phyloP scores from a whole-genome alignment of 306 rosid genomes.

The Glycine soja region DNA sequence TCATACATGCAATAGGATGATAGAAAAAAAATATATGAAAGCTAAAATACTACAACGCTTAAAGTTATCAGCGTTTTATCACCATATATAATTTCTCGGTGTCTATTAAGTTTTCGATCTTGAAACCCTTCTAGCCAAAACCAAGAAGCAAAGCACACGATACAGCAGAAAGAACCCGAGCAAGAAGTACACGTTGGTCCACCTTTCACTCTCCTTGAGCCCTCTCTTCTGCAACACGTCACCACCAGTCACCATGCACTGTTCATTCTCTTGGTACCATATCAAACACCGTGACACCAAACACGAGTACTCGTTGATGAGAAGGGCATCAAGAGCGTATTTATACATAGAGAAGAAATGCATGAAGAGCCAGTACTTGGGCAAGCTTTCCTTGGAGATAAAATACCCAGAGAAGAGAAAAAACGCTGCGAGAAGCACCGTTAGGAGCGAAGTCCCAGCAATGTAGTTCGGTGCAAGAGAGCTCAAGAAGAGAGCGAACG shows the following conservation, averaged over 20 bases:
- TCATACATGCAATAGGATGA: slow-evolving; percentile 3
- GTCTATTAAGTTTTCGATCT: slow-evolving; percentile 68
- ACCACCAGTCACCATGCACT: slow-evolving; percentile 81
- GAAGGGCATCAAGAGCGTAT: slow-evolving; percentile 87
- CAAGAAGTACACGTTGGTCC: slow-evolving; percentile 82
- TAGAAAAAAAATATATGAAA: neutral
- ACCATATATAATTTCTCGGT: too few relatives aligned
- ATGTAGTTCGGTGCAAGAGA: slow-evolving; percentile 92
- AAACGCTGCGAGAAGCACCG: slow-evolving; percentile 77
- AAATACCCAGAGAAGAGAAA: slow-evolving; percentile 91
- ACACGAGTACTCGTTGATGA: slow-evolving; percentile 86
- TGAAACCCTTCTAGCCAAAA: slow-evolving; percentile 83
- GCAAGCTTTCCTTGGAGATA: slow-evolving; percentile 66
- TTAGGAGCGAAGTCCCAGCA: slow-evolving; percentile 83
- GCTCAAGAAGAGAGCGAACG: slow-evolving; percentile 81
- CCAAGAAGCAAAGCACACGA: slow-evolving; percentile 85
- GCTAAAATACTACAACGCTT: neutral
- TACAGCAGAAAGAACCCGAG: slow-evolving; percentile 75
- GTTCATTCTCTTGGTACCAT: slow-evolving; percentile 68
- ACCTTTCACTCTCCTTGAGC: slow-evolving; percentile 64
- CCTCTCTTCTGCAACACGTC: slow-evolving; percentile 77
- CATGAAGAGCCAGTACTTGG: slow-evolving; percentile 89
- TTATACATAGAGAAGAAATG: slow-evolving; percentile 88
- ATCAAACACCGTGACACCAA: slow-evolving; percentile 70
- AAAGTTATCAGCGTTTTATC: neutral